Base-by-base conservation (phyloP, 2,329 filamentous ascomycete species). In the Calonectria montana region DNA sequence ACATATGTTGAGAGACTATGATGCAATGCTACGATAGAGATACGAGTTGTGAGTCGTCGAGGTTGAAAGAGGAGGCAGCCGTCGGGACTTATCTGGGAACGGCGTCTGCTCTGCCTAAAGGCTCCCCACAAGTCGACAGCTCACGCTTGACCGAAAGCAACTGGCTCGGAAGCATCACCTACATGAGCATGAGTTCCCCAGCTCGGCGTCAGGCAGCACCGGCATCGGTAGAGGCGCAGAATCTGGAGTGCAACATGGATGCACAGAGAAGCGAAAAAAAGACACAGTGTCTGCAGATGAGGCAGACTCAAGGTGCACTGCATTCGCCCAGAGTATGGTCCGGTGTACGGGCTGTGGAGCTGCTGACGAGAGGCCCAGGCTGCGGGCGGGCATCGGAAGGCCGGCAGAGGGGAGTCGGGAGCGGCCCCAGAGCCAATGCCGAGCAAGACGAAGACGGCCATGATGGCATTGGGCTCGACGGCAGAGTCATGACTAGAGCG, bases 121-220 rank as follows among this genome's bases (percentile, higher is more conserved):
- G 7, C 53, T 59, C 53, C 25, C 53, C 53, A 59, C 53, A 37
- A 18, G 53, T 25, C 53, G 31, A 23, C 53, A 59, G 53, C 21
- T 21, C 21, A 27, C 35, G 53, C 31, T 37, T 39, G 23, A 47
- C 43, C 53, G 21, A 39, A 27, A 27, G 35, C 53, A 47, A 47
- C 23, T 13, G 43, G 43, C 43, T 47, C 43, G 43, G 43, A 47
- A 47, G 43, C 27, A 59, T 59, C 53, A 59, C 53, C 35, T 59
- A 59, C 53, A 59, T 59, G 53, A 39, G 53, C 53, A 59, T 59
- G 53, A 25, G 53, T 59, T 59, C 53, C 53, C 37, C 5, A 23
- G 29, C 37, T 31, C 31, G 3, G 31, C 16, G 6, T 35, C 31
- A 59, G 53, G 53, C 53, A 59, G 53, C 53, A 39, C 37, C 29